A percentile compares a stretch with the other conserved stretches of the same genome.
Evolutionary conservation across 192 early-diverging fungal genomes (phyloP).

Genomic region (Backusella australiensis): DNA sequence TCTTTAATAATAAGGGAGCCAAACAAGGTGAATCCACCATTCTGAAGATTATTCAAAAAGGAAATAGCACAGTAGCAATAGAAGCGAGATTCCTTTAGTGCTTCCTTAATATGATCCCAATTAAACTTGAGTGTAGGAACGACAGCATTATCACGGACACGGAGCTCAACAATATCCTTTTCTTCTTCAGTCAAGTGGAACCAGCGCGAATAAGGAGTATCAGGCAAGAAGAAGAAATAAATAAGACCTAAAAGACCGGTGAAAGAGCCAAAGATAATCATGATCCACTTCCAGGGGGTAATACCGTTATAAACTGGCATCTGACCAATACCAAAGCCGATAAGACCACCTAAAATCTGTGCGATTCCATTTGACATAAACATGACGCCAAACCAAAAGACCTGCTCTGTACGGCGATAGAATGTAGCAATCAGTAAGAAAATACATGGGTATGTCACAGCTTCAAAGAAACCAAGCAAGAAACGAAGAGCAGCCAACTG

Average conservation of each 20-base stretch:
- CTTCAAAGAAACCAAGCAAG: constrained; percentile 29
- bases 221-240: constrained; percentile 22
- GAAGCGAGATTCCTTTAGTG: constrained; percentile 13
- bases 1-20: constrained; percentile 9
- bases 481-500: constrained; percentile 10
- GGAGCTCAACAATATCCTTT: constrained; percentile 14
- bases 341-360: constrained; percentile 14
- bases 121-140: constrained; percentile 8
- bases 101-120: constrained; percentile 16
- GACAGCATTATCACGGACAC: constrained; percentile 22
- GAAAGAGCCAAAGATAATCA: constrained; percentile 24
- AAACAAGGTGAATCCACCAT: constrained; percentile 19
- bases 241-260: constrained; percentile 6
- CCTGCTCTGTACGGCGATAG: constrained; percentile 18
- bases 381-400: constrained; percentile 12
- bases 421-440: constrained; percentile 18
- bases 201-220: constrained; percentile 13
- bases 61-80: constrained; percentile 12
- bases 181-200: not conserved
- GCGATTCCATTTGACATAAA: constrained; percentile 21
- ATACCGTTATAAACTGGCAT: not conserved
- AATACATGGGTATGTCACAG: constrained; percentile 6
- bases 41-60: constrained; percentile 9
- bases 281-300: constrained; percentile 21
- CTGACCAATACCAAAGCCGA: constrained; percentile 18